Percentiles rank a stretch among this genome's conserved stretches.
Conservation (phyloP, 2,329 filamentous ascomycete genomes). For the Chaetomium sp. region DNA sequence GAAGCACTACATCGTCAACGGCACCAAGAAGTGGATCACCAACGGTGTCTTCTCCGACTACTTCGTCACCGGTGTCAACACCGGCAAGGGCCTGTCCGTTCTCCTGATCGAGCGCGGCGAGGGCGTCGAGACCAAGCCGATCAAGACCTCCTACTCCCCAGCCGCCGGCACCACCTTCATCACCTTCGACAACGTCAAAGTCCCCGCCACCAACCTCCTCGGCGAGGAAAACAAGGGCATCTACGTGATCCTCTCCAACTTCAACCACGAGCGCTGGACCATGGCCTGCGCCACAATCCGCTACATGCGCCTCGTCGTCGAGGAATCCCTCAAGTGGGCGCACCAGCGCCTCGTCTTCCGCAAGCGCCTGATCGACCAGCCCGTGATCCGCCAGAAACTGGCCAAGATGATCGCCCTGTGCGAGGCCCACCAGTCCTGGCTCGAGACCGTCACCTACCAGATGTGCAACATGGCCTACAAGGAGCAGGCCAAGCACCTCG, state of each 20-base stretch:
- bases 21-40: conserved; percentile 81
- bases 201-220: conserved; percentile 69
- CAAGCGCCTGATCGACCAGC: conserved; percentile 76
- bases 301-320: conserved; percentile 61
- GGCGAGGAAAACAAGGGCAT: conserved; percentile 84
- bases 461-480: conserved; percentile 81
- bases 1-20: conserved; percentile 64
- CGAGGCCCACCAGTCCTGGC: conserved; percentile 79
- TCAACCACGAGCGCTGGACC: conserved; percentile 80
- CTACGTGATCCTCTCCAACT: conserved; percentile 76
- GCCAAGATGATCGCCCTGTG: conserved; percentile 80
- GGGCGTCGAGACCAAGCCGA: conserved; percentile 67
- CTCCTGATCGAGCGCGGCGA: conserved; percentile 68
- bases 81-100: conserved; percentile 71
- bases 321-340: conserved; percentile 82
- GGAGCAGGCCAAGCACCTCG: conserved; percentile 66
- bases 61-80: conserved; percentile 75
- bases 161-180: conserved; percentile 73
- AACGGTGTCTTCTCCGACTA: conserved; percentile 77
- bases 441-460: conserved; percentile 78
- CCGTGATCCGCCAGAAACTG: conserved; percentile 77
- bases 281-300: conserved; percentile 64
- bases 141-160: conserved; percentile 77
- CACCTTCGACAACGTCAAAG: conserved; percentile 81
- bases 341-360: conserved; percentile 81